Conservation (phyloP, 306 rosid species). For the Corylus americana region DNA sequence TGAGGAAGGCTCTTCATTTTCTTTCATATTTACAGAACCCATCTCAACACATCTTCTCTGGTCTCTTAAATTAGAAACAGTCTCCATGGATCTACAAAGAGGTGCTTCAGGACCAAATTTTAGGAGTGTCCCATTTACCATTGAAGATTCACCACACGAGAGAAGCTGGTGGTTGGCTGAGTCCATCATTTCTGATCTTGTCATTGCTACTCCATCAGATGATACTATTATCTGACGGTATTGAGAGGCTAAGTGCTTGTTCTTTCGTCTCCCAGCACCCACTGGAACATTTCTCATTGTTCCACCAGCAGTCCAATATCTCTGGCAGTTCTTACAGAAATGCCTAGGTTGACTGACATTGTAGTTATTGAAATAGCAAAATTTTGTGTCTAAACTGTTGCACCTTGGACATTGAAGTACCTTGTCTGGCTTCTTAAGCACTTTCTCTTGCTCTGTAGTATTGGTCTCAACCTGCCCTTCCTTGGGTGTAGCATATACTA, state of each 20-base stretch:
- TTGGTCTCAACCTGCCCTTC: slow-evolving; percentile 30
- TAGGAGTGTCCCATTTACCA: slow-evolving; percentile 40
- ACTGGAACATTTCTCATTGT: slow-evolving; percentile 72
- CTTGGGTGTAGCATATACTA: slow-evolving; percentile 7
- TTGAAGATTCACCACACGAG: slow-evolving; percentile 30
- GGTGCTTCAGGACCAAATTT: slow-evolving; percentile 61
- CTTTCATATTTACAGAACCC: slow-evolving; percentile 27
- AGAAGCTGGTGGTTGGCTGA: slow-evolving; percentile 31
- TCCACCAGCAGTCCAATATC: slow-evolving; percentile 91
- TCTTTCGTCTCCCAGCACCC: slow-evolving; percentile 75
- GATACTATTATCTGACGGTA: slow-evolving; percentile 49
- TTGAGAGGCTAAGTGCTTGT: slow-evolving; percentile 68
- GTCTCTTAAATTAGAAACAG: slow-evolving; percentile 48
- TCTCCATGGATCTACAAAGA: slow-evolving; percentile 50
- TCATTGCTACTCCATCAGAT: slow-evolving; percentile 40
- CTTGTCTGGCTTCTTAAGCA: slow-evolving; percentile 71
- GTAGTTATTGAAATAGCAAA: slow-evolving; percentile 81
- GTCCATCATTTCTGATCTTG: slow-evolving; percentile 38
- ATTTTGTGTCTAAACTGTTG: slow-evolving; percentile 67
- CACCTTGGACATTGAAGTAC: slow-evolving; percentile 77
- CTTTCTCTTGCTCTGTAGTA: slow-evolving; percentile 45
- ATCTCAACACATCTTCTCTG: slow-evolving; percentile 33
- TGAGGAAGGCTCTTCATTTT: slow-evolving; percentile 40
- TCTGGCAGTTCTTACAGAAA: slow-evolving; percentile 78
- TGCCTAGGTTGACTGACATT: slow-evolving; percentile 85